Conservation (phyloP, 495 filamentous ascomycete genomes). For the Diplogelasinospora grovesii region DNA sequence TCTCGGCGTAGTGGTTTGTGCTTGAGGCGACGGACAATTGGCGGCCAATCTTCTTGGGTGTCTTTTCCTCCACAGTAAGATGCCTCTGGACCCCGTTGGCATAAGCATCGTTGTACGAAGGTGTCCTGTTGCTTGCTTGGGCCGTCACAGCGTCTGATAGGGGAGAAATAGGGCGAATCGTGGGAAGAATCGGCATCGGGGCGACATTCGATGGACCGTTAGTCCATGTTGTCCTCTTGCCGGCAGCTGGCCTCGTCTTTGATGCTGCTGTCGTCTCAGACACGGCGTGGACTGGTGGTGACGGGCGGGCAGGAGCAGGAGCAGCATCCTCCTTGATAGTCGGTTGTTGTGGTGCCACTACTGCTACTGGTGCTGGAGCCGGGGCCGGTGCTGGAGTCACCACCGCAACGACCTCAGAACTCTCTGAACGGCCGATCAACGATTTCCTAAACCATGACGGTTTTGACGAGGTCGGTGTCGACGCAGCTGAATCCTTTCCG, state of each 20-base stretch:
- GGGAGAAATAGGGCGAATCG: constrained; percentile 90
- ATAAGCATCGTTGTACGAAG: constrained; percentile 43
- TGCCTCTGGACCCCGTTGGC: constrained; percentile 20
- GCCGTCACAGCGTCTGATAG: constrained; percentile 88
- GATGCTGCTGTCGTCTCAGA: constrained; percentile 40
- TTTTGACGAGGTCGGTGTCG: constrained; percentile 64
- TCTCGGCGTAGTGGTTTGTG: constrained; percentile 79
- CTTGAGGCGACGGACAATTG: constrained; percentile 95
- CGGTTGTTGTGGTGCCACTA: constrained; percentile 13
- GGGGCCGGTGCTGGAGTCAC: constrained; percentile 4
- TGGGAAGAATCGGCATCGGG: constrained; percentile 95
- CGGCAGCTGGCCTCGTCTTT: constrained; percentile 55
- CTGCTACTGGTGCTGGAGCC: too few species aligned
- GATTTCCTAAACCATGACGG: constrained; percentile 96
- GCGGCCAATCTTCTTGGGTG: constrained; percentile 86
- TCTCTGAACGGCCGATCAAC: constrained; percentile 60
- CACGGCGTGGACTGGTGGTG: constrained; percentile 52
- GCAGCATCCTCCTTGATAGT: constrained; percentile 24
- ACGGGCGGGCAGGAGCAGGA: constrained; percentile 34
- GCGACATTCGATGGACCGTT: constrained; percentile 73
- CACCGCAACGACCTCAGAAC: constrained; percentile 29
- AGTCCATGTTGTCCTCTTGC: constrained; percentile 84
- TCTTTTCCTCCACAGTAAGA: constrained; percentile 54
- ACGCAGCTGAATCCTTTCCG: constrained; percentile 61
- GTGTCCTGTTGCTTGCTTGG: constrained; percentile 56